Percentiles rank a stretch among this genome's conserved stretches.
Evolutionary conservation across 768 basidiomycete species (phyloP).

Genomic region (Tricholoma sp.): DNA sequence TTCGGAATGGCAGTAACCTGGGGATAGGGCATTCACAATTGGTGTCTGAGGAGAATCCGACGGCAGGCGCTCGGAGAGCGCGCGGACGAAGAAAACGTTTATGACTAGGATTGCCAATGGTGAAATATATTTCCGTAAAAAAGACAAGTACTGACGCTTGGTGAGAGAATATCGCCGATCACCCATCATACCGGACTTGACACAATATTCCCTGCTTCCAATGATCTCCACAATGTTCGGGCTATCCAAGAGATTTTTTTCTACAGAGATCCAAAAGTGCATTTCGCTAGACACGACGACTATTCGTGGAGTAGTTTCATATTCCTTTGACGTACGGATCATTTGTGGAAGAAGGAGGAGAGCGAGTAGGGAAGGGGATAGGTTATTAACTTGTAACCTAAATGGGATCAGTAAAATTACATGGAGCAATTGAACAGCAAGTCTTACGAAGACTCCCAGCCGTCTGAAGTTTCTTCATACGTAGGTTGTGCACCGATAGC

Average conservation of each 20-base stretch:
- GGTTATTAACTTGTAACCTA: constrained; percentile 45
- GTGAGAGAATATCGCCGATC: constrained; percentile 21
- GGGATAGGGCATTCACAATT: constrained; percentile 33
- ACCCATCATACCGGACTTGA: constrained; percentile 6
- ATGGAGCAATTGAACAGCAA: background rate
- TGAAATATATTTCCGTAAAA: background rate
- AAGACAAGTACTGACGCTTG: constrained; percentile 13
- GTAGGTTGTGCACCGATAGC: constrained; percentile 8
- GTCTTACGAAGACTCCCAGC: background rate
- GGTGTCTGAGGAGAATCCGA: constrained; percentile 16
- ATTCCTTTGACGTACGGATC: constrained; percentile 27
- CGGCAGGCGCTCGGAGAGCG: constrained; percentile 25
- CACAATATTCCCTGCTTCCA: constrained; percentile 24
- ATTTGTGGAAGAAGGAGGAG: constrained; percentile 12
- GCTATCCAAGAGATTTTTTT: constrained; percentile 14
- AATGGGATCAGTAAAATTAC: too few relatives aligned
- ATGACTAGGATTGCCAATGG: constrained; percentile 24
- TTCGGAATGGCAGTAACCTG: constrained; percentile 36
- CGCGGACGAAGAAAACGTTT: constrained; percentile 34
- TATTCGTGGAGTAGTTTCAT: constrained; percentile 27
- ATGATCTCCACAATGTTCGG: constrained; percentile 3
- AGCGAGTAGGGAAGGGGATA: constrained; percentile 34
- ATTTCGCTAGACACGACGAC: constrained; percentile 39
- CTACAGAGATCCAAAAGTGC: constrained; percentile 27
- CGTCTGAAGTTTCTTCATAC: constrained; percentile 18